phyloP scores from a whole-genome alignment of 2,329 filamentous ascomycete species.

The Beauveria asiatica region DNA sequence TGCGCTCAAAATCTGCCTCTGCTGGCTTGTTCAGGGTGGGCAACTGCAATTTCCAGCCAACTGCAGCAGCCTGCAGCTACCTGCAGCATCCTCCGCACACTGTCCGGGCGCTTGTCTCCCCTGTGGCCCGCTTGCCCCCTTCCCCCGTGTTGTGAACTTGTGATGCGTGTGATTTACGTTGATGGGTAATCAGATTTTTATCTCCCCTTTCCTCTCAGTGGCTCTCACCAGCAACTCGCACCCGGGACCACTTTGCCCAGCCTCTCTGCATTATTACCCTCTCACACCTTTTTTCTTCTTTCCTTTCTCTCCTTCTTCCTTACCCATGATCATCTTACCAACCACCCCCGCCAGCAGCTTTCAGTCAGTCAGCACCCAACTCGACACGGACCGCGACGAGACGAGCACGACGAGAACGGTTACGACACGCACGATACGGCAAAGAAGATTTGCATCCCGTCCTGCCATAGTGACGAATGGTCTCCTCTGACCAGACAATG shows the following conservation, averaged over 20 bases:
- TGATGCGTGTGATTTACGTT: background rate
- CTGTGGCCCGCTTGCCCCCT: background rate
- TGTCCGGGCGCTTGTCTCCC: background rate
- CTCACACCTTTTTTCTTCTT: slow-evolving; percentile 8
- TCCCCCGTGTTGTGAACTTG: background rate
- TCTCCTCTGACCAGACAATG: background rate
- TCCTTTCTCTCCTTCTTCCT: background rate
- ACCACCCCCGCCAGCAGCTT: slow-evolving; percentile 4
- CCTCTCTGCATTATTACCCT: slow-evolving; percentile 6
- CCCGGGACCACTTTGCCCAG: background rate
- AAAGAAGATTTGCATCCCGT: background rate
- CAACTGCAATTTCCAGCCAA: background rate
- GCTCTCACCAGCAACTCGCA: background rate
- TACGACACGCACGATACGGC: background rate
- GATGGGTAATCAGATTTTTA: background rate
- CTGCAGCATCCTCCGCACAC: background rate
- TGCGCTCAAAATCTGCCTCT: background rate
- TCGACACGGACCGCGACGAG: background rate
- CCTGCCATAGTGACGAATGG: background rate
- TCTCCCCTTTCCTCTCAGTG: background rate
- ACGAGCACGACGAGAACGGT: background rate
- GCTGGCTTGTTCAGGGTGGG: background rate
- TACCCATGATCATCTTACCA: slow-evolving; percentile 6
- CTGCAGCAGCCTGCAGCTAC: background rate
- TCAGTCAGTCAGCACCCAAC: background rate